Evolutionary conservation across 768 basidiomycete genomes (phyloP), one percentile per base, ranked within the genome.

Genomic region (Kwoniella mangroviensis): DNA sequence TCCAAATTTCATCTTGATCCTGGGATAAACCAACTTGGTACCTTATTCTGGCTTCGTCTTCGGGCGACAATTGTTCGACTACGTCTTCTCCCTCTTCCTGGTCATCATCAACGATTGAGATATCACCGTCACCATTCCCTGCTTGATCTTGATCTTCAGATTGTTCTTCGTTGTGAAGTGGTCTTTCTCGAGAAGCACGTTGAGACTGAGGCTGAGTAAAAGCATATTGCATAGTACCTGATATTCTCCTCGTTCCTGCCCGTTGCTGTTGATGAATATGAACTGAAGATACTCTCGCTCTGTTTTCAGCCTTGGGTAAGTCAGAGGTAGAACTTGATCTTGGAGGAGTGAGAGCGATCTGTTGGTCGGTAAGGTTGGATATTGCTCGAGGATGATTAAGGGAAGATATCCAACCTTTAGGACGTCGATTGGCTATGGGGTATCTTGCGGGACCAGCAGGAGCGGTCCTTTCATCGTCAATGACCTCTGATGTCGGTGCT

Each of bases 1-100:
- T 78, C 76, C 76, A 78, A 49, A 69, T 45, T 49, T 77, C 76
- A 51, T 71, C 69, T 53, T 70, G 58, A 26, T 65, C 69, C 34
- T 70, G 67, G 1, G 59, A 53, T 6, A 62, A 34, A 4, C 59
- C 60, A n/a, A 68, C 60, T 53, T 68, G 60, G 22, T 68, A 62
- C 4, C 67, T 24, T 5, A 63, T 61, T n/a, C 53, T 49, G 53
- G 58, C 51, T 62, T 63, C 67, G 9, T 61, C 53, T 4, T 58
- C 56, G 0, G 49, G 24, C 9, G 62, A 49, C 5, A 63, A 11
- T 12, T 28, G n/a, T 26, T 61, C 40, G 0, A 19, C 28, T 24
- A 24, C 2, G 4, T 28, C 43, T 3, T 2, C 19, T 52, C 10
- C 60, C 28, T 52, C 61, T 5, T 11, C 40, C 2, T 42, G 22